phyloP scores from a whole-genome alignment of 2,329 filamentous ascomycete species.

The Alternaria ethzedia region DNA sequence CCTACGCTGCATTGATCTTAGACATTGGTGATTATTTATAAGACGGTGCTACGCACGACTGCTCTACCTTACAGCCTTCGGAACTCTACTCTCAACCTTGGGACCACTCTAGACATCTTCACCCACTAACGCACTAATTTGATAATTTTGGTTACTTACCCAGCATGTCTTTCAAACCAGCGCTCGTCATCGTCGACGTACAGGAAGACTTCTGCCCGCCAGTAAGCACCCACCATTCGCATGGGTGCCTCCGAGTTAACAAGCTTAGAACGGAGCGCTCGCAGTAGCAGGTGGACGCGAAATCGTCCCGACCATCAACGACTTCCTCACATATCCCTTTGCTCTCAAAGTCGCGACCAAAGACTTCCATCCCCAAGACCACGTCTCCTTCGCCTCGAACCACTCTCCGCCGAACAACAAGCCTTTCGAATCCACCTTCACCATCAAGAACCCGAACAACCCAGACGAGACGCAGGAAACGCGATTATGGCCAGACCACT shows the following conservation, averaged over 20 bases:
- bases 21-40: not conserved
- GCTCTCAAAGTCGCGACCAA: conserved; percentile 80
- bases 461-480: conserved; percentile 67
- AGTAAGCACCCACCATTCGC: conserved; percentile 57
- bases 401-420: conserved; percentile 68
- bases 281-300: conserved; percentile 76
- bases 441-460: conserved; percentile 71
- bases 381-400: conserved; percentile 88
- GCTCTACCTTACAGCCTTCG: not conserved
- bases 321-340: conserved; percentile 75
- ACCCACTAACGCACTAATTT: not conserved
- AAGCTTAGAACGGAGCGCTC: conserved; percentile 77
- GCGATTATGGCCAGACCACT: conserved; percentile 89
- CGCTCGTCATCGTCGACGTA: conserved; percentile 81
- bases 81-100: not conserved
- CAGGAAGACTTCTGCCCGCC: conserved; percentile 96
- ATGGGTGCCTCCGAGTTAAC: conserved; percentile 19
- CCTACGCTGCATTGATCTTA: conserved; percentile 4
- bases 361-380: conserved; percentile 84
- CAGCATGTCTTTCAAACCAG: conserved; percentile 52
- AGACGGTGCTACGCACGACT: not conserved
- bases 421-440: conserved; percentile 70
- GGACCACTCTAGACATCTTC: not conserved
- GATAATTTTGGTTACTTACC: not conserved
- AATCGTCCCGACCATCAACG: conserved; percentile 75